Evolutionary conservation across 176 grass and related monocot genomes (phyloP), one percentile per base, ranked within the genome.

Genomic region (Aegilops tauschii): DNA sequence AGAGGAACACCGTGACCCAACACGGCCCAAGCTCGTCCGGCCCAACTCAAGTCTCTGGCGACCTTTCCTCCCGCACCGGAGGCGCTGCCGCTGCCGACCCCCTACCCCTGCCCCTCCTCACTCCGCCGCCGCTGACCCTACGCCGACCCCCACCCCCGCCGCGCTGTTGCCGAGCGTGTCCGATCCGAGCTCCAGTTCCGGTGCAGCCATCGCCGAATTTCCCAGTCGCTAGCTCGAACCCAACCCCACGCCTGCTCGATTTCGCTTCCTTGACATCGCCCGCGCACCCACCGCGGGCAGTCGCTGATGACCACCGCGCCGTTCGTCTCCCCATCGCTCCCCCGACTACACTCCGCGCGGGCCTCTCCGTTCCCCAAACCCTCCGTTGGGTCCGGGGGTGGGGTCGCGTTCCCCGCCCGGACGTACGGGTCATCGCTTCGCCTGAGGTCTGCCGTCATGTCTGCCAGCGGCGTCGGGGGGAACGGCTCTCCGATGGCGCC

Each of bases 251-350:
- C 12, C 25, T 13, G 12, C 39, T 44, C 70, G 11, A 12, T 45
- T 73, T 45, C n/a, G 72, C 6, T 45, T 14, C 39, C 12, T 27
- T 8, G n/a, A 29, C 40, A 73, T 14, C 23, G 40, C 73, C 40
- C 4, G 12, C 44, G 31, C 79, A 16, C 28, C 47, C 6, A 20
- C 74, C 42, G 11, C 68, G 69, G 45, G 65, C 79, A 70, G 4
- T 65, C 42, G 8, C 74, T 23, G 81, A 87, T 87, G 84, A 84
- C 69, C 75, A 78, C 88, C 52, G 42, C 77, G 40, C 13, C 25
- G 74, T 47, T 81, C 31, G 4, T 85, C 10, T 85, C 40, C 13
- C 45, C 39, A 14, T 66, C 54, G 12, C 35, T 73, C 8, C 16
- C 69, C 25, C 12, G 29, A 10, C n/a, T 79, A 8, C 18, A 52